Evolutionary conservation across 192 early-diverging fungal species (phyloP).

Genomic region (Coemansia sp.): DNA sequence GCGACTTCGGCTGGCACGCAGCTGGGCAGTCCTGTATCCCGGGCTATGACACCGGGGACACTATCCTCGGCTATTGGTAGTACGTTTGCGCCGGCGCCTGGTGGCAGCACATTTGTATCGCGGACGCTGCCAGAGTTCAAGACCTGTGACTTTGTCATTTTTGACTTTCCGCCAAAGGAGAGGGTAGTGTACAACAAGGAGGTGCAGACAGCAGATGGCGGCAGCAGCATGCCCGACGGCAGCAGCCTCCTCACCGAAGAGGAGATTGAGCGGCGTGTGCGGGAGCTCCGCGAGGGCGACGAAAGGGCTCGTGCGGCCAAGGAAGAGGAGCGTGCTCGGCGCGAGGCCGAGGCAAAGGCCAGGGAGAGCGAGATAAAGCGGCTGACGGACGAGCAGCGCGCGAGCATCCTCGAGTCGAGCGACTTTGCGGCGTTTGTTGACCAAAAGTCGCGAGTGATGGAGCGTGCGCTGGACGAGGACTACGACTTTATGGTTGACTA

Average conservation of each 20-base stretch:
- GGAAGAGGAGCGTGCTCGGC: constrained; percentile 56
- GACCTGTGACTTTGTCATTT: constrained; percentile 74
- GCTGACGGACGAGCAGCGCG: constrained; percentile 85
- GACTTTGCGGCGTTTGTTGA: constrained; percentile 90
- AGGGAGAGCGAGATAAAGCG: constrained; percentile 64
- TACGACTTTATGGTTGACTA: constrained; percentile 98
- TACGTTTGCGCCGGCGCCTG: constrained; percentile 6
- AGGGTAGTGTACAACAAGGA: constrained; percentile 90
- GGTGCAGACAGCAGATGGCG: constrained; percentile 68
- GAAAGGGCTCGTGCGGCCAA: constrained; percentile 30
- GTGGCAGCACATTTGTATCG: neutral
- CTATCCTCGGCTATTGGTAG: constrained; percentile 2
- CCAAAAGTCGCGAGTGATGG: constrained; percentile 82
- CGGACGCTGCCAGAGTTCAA: constrained; percentile 64
- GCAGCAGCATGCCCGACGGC: constrained; percentile 35
- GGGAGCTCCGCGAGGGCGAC: constrained; percentile 52
- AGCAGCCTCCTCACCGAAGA: constrained; percentile 43
- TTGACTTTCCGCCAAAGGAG: constrained; percentile 89
- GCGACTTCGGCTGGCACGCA: constrained; percentile 42
- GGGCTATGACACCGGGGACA: constrained; percentile 21
- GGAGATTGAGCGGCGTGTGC: constrained; percentile 53
- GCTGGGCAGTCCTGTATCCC: constrained; percentile 29
- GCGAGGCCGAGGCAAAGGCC: constrained; percentile 67
- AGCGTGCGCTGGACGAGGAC: constrained; percentile 83
- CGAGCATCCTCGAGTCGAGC: constrained; percentile 72